phyloP scores from a whole-genome alignment of 106 monocot genomes.

The Dendrobium catenatum region DNA sequence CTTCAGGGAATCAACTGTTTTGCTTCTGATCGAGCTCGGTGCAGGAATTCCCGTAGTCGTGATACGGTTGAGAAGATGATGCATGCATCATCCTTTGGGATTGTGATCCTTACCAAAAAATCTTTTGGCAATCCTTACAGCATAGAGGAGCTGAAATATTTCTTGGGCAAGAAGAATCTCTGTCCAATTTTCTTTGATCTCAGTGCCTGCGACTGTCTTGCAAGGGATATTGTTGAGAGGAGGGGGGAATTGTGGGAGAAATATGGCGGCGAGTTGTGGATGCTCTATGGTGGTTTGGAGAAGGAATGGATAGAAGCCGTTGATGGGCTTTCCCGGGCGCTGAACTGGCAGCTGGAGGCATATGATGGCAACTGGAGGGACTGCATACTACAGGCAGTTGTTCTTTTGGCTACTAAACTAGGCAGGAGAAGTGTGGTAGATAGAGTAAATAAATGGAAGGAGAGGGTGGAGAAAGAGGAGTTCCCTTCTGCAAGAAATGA shows the following conservation, averaged over 20 bases:
- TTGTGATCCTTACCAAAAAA: slow-evolving; percentile 80
- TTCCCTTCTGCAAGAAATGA: slow-evolving; percentile 73
- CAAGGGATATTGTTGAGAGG: slow-evolving; percentile 81
- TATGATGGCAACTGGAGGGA: slow-evolving; percentile 87
- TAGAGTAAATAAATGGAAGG: slow-evolving; percentile 71
- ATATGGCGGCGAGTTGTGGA: slow-evolving; percentile 87
- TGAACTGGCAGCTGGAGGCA: slow-evolving; percentile 73
- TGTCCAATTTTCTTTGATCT: slow-evolving; percentile 79
- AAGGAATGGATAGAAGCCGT: slow-evolving; percentile 84
- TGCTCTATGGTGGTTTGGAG: slow-evolving; percentile 72
- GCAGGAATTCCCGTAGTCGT: slow-evolving; percentile 51
- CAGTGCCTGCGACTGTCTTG: slow-evolving; percentile 57
- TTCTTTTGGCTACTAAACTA: slow-evolving; percentile 59
- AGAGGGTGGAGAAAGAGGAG: slow-evolving; percentile 68
- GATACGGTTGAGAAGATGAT: slow-evolving; percentile 53
- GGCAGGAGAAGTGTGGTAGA: slow-evolving; percentile 76
- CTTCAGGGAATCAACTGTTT: slow-evolving; percentile 85
- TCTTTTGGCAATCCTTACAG: slow-evolving; percentile 79
- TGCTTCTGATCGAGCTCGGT: slow-evolving; percentile 64
- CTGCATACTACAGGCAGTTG: slow-evolving; percentile 59
- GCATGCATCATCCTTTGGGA: slow-evolving; percentile 54
- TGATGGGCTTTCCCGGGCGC: slow-evolving; percentile 54
- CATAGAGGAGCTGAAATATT: slow-evolving; percentile 69
- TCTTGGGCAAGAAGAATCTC: slow-evolving; percentile 63
- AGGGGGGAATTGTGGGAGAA: slow-evolving; percentile 91